Percentiles rank a stretch among this genome's conserved stretches.
Conservation (phyloP, 768 basidiomycete genomes). For the Polyporus arcularius region DNA sequence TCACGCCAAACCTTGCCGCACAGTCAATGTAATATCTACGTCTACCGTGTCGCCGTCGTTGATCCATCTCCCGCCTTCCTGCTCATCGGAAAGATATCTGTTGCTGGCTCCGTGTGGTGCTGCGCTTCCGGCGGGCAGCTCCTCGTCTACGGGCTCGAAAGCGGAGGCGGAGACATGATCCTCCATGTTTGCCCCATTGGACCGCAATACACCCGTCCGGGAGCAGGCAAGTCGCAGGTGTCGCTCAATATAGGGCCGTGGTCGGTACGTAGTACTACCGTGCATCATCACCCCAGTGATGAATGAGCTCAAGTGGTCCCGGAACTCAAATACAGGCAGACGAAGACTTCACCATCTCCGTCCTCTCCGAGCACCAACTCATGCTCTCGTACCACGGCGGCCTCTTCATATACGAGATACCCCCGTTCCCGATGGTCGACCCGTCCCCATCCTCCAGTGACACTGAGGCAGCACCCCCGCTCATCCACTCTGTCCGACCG, state of each 20-base stretch:
- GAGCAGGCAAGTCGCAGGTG: neutral
- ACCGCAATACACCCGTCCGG: neutral
- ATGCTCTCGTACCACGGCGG: constrained; percentile 20
- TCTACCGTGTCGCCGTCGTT: constrained; percentile 12
- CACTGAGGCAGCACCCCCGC: neutral
- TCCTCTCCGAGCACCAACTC: constrained; percentile 13
- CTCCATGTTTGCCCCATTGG: constrained; percentile 13
- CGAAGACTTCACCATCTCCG: constrained; percentile 18
- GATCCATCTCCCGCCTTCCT: constrained; percentile 10
- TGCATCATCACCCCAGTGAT: neutral
- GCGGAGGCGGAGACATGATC: constrained; percentile 14
- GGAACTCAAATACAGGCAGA: constrained; percentile 4
- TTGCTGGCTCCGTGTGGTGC: constrained; percentile 17
- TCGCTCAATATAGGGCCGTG: constrained; percentile 18
- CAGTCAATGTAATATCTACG: constrained; percentile 20
- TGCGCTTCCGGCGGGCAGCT: constrained; percentile 12
- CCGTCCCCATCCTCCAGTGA: neutral
- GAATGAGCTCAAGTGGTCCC: neutral
- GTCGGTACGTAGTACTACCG: constrained; percentile 9
- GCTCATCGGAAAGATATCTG: constrained; percentile 12
- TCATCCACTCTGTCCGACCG: constrained; percentile 2
- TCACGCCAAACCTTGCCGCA: neutral
- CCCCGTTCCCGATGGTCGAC: neutral
- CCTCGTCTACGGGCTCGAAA: constrained; percentile 18
- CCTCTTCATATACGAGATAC: constrained; percentile 13